A percentile compares a stretch with the other conserved stretches of the same genome.
Conservation (phyloP, 192 early-diverging fungal genomes). For the Chytriomyces hyalinus region DNA sequence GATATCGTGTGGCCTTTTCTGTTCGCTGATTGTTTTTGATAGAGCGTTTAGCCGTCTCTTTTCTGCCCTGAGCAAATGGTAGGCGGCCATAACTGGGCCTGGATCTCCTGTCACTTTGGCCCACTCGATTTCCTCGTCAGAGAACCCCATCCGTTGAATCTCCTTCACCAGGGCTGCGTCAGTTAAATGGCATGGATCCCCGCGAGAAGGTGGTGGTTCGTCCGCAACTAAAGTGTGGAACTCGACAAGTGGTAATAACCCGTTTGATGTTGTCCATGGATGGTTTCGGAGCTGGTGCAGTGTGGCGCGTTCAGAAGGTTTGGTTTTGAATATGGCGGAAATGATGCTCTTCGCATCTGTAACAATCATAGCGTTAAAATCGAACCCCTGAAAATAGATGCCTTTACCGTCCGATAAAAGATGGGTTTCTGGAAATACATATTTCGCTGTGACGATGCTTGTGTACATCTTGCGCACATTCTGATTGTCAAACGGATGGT, state of each 20-base stretch:
- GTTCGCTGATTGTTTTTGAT: not conserved
- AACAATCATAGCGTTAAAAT: not conserved
- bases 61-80: slow-evolving; percentile 29
- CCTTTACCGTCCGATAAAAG: slow-evolving; percentile 40
- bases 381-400: not conserved
- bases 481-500: slow-evolving; percentile 90
- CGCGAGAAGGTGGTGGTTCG: not conserved
- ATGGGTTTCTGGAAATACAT: slow-evolving; percentile 38
- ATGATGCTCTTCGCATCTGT: slow-evolving; percentile 43
- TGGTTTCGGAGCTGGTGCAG: slow-evolving; percentile 38
- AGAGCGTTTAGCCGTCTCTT: not conserved
- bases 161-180: slow-evolving; percentile 5
- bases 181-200: slow-evolving; percentile 20
- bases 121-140: slow-evolving; percentile 28
- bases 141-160: slow-evolving; percentile 26
- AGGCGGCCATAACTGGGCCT: slow-evolving; percentile 38
- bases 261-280: slow-evolving; percentile 43
- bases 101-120: slow-evolving; percentile 30
- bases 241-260: slow-evolving; percentile 32
- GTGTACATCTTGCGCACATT: slow-evolving; percentile 65
- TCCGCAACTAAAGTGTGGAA: slow-evolving; percentile 20
- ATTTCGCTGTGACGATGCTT: slow-evolving; percentile 46
- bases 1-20: not conserved
- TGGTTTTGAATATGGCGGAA: slow-evolving; percentile 39
- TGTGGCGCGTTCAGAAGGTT: slow-evolving; percentile 36